A percentile compares a stretch with the other conserved stretches of the same genome.
Evolutionary conservation across 495 filamentous ascomycete species (phyloP).

Genomic region (Corynascus novoguineensis): DNA sequence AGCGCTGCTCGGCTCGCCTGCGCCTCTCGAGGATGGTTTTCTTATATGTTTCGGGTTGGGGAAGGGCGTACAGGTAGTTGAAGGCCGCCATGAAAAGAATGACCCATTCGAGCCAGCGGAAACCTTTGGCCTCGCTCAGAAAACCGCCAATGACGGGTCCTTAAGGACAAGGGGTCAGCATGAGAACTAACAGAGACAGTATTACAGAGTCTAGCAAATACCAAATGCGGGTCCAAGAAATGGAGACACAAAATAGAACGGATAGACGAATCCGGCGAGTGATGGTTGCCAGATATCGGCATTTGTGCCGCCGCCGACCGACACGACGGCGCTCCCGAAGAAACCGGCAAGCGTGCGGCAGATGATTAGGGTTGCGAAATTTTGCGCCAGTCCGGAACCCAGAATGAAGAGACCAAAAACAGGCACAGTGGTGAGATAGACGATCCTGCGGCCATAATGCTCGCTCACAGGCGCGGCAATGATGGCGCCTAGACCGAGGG

Average conservation of each 20-base stretch:
- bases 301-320: constrained; percentile 7
- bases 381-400: constrained; percentile 10
- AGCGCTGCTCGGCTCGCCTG: neutral
- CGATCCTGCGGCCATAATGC: constrained; percentile 9
- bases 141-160: constrained; percentile 59
- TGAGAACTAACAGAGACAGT: neutral
- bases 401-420: constrained; percentile 8
- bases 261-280: constrained; percentile 5
- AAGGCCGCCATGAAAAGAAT: constrained; percentile 14
- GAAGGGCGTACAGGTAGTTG: constrained; percentile 3
- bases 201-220: neutral
- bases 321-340: constrained; percentile 9
- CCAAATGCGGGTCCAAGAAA: constrained; percentile 13
- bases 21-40: constrained; percentile 16
- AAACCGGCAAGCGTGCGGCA: constrained; percentile 10
- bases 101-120: constrained; percentile 52
- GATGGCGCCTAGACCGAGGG: constrained; percentile 8
- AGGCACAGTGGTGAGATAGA: constrained; percentile 10
- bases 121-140: constrained; percentile 48
- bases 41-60: constrained; percentile 17
- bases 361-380: neutral
- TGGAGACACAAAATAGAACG: constrained; percentile 9
- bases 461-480: constrained; percentile 9
- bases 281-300: constrained; percentile 9
- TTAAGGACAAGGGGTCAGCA: neutral